These are phyloP conservation scores for Pleurotus giganteus DNA, from an alignment of 768 basidiomycete genomes.

Conservation along the genomic window DNA sequence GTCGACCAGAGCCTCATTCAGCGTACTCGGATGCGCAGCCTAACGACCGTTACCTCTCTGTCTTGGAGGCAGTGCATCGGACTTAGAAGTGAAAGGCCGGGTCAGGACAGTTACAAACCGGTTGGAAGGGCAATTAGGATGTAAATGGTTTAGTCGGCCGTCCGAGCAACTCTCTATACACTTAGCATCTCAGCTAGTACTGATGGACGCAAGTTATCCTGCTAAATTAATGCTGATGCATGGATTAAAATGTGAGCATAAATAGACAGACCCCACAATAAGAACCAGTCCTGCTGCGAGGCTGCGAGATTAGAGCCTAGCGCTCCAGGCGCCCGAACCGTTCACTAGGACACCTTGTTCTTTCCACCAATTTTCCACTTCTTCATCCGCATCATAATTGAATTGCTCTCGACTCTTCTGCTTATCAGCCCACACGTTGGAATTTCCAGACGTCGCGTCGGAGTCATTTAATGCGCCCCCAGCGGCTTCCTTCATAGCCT, in stretches of 20 bases:
- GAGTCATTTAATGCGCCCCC: conserved; percentile 10
- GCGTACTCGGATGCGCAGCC: no score
- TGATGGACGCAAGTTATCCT: not conserved
- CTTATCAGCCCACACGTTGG: conserved; percentile 60
- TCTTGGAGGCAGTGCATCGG: not conserved
- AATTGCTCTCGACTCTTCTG: conserved; percentile 46
- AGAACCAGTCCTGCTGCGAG: not conserved
- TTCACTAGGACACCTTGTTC: conserved; percentile 3
- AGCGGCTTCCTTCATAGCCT: conserved; percentile 25
- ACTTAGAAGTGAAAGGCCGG: not conserved
- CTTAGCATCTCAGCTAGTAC: not conserved
- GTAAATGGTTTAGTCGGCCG: not conserved
- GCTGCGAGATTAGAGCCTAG: not conserved
- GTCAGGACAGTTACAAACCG: not conserved
- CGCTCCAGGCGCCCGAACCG: not conserved
- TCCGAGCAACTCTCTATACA: not conserved
- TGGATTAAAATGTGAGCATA: not conserved
- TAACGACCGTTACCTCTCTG: not conserved
- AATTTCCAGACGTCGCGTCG: conserved; percentile 28
- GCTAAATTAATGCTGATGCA: not conserved
- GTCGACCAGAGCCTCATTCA: no score
- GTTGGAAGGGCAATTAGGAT: conserved; percentile 1
- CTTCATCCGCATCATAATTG: conserved; percentile 52
- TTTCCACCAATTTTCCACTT: conserved; percentile 50
- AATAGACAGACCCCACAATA: not conserved